Percentiles rank a stretch among this genome's conserved stretches.
phyloP scores from a whole-genome alignment of 306 rosid genomes.

The Ammopiptanthus mongolicus region DNA sequence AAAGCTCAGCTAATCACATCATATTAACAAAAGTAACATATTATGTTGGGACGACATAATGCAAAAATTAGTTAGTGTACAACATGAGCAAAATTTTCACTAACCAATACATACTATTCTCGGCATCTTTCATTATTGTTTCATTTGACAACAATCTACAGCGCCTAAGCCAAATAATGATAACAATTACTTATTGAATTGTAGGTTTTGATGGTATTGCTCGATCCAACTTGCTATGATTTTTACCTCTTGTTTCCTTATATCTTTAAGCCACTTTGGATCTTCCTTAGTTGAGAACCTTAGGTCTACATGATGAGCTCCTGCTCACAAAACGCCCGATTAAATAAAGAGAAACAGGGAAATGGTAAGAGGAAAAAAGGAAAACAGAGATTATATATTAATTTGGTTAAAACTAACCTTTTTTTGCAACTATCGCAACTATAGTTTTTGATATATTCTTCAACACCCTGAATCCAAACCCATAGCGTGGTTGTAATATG shows the following conservation, averaged over 20 bases:
- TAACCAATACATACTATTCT: not conserved
- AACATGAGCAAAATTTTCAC: not conserved
- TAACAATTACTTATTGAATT: not conserved
- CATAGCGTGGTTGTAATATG: not conserved
- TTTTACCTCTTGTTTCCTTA: conserved; percentile 51
- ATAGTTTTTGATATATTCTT: conserved; percentile 54
- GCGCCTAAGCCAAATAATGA: not conserved
- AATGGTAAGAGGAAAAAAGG: not conserved
- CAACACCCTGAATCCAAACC: conserved; percentile 52
- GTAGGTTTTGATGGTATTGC: conserved; percentile 47
- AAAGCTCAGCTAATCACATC: too few species aligned
- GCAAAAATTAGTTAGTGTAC: not conserved
- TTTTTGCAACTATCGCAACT: conserved; percentile 70
- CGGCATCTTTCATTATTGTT: not conserved
- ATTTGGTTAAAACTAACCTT: conserved; percentile 40
- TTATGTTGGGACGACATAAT: not conserved
- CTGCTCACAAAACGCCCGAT: conserved; percentile 28
- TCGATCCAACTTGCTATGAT: conserved; percentile 62
- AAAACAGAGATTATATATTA: not conserved
- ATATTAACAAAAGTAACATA: too few species aligned
- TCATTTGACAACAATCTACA: not conserved
- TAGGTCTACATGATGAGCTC: conserved; percentile 89
- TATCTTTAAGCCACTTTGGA: conserved; percentile 72
- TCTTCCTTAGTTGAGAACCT: conserved; percentile 63
- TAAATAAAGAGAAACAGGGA: not conserved